phyloP scores from a whole-genome alignment of 129 eudicot genomes.

The Pittosporum tobira region DNA sequence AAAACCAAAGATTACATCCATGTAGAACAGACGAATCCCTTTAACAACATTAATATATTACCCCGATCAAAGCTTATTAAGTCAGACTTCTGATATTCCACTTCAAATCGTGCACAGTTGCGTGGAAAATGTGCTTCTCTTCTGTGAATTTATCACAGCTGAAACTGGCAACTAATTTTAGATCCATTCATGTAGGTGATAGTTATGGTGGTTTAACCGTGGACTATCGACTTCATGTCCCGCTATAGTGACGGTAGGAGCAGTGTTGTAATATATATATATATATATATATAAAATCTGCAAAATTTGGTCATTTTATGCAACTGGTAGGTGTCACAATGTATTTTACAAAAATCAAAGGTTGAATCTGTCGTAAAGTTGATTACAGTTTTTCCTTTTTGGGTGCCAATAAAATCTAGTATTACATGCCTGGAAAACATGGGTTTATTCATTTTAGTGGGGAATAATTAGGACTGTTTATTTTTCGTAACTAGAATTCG shows the following conservation, averaged over 20 bases:
- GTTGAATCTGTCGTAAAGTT: too few relatives aligned
- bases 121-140: not conserved
- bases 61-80: constrained; percentile 69
- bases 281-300: constrained; percentile 31
- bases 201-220: constrained; percentile 18
- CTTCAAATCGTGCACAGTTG: constrained; percentile 4
- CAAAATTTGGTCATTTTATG: not conserved
- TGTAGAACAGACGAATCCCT: constrained; percentile 59
- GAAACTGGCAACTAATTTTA: constrained; percentile 17
- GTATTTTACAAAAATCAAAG: too few relatives aligned
- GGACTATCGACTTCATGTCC: constrained; percentile 10
- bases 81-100: constrained; percentile 42
- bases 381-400: too few relatives aligned
- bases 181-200: constrained; percentile 24
- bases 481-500: too few relatives aligned
- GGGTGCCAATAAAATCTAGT: too few relatives aligned
- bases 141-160: constrained; percentile 7
- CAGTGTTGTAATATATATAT: constrained; percentile 18
- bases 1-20: constrained; percentile 85
- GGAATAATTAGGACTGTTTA: too few relatives aligned
- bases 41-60: constrained; percentile 43
- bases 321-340: too few relatives aligned
- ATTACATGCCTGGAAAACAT: too few relatives aligned
- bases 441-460: too few relatives aligned
- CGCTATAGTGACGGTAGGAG: constrained; percentile 18